These are phyloP conservation scores for Wickerhamiella hasegawae DNA, from an alignment of 805 yeast genomes.

Conservation along the genomic window DNA sequence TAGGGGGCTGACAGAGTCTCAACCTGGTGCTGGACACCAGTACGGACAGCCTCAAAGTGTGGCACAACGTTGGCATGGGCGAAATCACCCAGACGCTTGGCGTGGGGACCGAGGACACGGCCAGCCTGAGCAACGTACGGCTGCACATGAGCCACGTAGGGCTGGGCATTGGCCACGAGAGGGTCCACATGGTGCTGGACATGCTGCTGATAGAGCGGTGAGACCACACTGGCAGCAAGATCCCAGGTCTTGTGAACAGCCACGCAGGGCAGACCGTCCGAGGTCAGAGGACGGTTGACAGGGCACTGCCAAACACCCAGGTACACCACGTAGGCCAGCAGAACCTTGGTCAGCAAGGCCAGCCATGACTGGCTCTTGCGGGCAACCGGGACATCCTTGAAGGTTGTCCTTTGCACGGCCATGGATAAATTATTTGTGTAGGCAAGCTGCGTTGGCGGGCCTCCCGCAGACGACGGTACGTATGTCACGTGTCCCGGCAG, in stretches of 20 bases:
- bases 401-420: too few species aligned
- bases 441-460: too few species aligned
- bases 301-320: conserved; percentile 7
- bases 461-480: too few species aligned
- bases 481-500: too few species aligned
- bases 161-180: background rate
- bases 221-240: background rate
- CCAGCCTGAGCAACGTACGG: background rate
- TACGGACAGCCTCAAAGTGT: background rate
- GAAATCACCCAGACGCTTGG: background rate
- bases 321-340: conserved; percentile 3
- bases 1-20: background rate
- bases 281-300: conserved; percentile 1
- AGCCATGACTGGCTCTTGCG: too few species aligned
- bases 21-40: background rate
- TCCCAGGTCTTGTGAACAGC: background rate
- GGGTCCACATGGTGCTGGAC: background rate
- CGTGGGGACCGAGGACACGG: background rate
- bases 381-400: too few species aligned
- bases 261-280: background rate
- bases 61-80: background rate
- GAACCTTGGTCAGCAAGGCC: too few species aligned
- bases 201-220: background rate
- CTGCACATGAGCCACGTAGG: background rate
- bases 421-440: too few species aligned